Conservation (phyloP, 2,329 filamentous ascomycete genomes). For the Cordyceps cateniannulata region DNA sequence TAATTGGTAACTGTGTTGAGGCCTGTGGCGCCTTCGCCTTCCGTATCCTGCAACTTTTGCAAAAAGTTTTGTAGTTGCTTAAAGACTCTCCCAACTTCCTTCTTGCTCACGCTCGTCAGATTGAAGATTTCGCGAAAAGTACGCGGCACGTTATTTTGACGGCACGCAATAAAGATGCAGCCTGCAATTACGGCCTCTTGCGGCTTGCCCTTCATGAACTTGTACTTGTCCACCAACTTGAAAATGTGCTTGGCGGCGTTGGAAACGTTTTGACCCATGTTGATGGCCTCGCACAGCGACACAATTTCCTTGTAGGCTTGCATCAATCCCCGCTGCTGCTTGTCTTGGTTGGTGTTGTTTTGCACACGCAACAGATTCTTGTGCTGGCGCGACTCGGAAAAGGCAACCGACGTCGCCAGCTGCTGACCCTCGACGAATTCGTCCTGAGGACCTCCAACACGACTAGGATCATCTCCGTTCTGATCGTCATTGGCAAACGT, state of each 20-base stretch:
- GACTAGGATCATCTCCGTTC: constrained; percentile 90
- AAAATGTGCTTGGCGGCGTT: constrained; percentile 92
- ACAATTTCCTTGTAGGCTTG: constrained; percentile 87
- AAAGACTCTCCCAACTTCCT: constrained; percentile 94
- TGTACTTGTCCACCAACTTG: constrained; percentile 89
- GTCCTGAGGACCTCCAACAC: constrained; percentile 93
- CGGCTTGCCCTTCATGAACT: constrained; percentile 91
- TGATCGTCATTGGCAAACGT: constrained; percentile 98
- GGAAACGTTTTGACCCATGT: constrained; percentile 71
- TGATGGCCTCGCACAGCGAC: constrained; percentile 76
- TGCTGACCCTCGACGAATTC: constrained; percentile 85
- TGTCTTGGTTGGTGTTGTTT: constrained; percentile 78
- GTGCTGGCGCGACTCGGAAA: constrained; percentile 64
- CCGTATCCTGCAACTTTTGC: constrained; percentile 60
- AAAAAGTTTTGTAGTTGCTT: constrained; percentile 88
- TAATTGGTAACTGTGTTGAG: constrained; percentile 60
- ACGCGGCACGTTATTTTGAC: constrained; percentile 77
- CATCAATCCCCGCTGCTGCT: constrained; percentile 73
- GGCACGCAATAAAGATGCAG: constrained; percentile 96
- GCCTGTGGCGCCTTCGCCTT: constrained; percentile 38
- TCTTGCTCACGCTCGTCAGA: constrained; percentile 89
- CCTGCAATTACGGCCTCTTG: constrained; percentile 91
- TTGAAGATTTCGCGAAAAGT: constrained; percentile 94
- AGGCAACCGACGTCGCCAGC: constrained; percentile 81
- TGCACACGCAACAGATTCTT: constrained; percentile 77